Conservation (phyloP, 75 land plant genomes). For the Picea glauca region DNA sequence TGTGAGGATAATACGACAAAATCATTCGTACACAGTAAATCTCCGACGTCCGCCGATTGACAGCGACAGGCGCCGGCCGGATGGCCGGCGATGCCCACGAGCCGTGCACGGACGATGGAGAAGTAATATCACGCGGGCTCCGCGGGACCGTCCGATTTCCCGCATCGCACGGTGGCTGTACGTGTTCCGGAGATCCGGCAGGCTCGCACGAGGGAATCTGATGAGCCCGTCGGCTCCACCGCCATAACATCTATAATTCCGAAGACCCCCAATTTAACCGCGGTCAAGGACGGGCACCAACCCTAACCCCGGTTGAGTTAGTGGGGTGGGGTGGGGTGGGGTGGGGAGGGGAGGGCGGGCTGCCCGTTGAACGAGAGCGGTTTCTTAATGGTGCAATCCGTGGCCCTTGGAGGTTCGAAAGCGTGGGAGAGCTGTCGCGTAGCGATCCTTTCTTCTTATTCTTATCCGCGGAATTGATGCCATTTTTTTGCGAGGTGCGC, state of each 20-base stretch:
- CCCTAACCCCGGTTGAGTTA: background rate
- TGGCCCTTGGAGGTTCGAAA: constrained; percentile 6
- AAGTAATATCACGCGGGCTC: background rate
- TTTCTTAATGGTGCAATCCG: background rate
- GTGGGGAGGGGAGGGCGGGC: background rate
- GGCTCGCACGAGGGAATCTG: constrained; percentile 7
- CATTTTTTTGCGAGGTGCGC: background rate
- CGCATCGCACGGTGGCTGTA: background rate
- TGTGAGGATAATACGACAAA: constrained; percentile 2
- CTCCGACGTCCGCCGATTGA: background rate
- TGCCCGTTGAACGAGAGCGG: constrained; percentile 1
- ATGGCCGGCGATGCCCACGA: constrained; percentile 2
- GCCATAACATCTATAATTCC: background rate
- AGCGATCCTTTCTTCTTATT: background rate
- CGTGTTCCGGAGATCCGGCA: background rate
- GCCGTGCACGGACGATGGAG: constrained; percentile 5
- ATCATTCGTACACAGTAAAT: constrained; percentile 2
- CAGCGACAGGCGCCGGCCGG: background rate
- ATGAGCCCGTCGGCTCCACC: background rate
- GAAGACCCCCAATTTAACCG: no score
- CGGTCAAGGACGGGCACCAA: background rate
- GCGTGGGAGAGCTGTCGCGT: background rate
- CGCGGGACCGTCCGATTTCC: background rate
- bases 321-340: background rate
- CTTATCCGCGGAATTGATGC: background rate